Evolutionary conservation across 225 moss, liverwort and hornwort species (phyloP).

Genomic region (Ulota crispa): DNA sequence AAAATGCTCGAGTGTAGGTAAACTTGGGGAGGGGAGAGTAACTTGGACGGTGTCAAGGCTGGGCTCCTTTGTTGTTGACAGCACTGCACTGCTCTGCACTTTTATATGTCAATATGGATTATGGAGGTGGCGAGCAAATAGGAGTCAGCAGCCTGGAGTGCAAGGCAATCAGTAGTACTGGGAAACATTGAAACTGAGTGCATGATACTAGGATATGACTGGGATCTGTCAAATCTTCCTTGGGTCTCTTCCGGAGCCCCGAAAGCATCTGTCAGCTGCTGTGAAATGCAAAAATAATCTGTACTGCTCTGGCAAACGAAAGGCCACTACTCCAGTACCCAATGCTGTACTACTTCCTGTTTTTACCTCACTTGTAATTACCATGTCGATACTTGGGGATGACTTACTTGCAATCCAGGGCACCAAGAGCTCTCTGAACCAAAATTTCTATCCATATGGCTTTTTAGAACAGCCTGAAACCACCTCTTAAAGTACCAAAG

Average conservation of each 20-base stretch:
- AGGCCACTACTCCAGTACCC: neutral
- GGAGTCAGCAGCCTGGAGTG: constrained; percentile 6
- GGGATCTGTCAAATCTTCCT: constrained; percentile 48
- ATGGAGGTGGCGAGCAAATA: constrained; percentile 9
- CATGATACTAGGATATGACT: constrained; percentile 33
- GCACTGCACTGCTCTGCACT: neutral
- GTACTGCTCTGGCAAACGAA: constrained; percentile 14
- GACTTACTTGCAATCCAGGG: too few relatives aligned
- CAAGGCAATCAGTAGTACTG: constrained; percentile 21
- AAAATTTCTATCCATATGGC: too few relatives aligned
- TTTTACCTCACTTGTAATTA: constrained; percentile 2
- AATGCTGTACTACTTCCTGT: neutral
- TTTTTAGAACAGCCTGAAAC: too few relatives aligned
- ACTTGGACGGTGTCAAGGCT: neutral
- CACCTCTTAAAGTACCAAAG: too few relatives aligned
- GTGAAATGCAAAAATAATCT: constrained; percentile 9
- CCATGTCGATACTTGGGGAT: neutral
- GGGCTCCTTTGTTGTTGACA: neutral
- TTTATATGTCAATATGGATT: neutral
- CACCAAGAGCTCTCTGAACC: too few relatives aligned
- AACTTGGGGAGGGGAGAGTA: neutral
- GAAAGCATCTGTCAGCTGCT: constrained; percentile 51
- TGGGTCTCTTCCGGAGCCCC: constrained; percentile 39
- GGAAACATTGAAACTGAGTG: constrained; percentile 18
- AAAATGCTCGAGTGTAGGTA: neutral